These are phyloP conservation scores for Testicularia cyperi DNA, from an alignment of 1,284 basidiomycete species.

Conservation along the genomic window DNA sequence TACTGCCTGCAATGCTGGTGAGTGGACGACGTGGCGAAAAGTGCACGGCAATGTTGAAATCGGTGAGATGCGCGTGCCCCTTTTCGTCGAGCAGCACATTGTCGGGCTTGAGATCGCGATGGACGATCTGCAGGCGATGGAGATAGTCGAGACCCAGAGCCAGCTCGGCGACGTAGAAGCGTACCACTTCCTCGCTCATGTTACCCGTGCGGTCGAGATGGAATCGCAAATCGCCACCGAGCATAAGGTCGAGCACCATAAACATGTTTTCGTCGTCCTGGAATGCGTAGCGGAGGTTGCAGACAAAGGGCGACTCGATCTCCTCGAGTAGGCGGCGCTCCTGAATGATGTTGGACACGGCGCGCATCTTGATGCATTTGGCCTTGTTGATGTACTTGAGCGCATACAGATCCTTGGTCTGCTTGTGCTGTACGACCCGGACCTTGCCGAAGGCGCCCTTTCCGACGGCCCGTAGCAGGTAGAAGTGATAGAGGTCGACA, in stretches of 20 bases:
- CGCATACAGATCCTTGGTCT: conserved; percentile 82
- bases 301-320: conserved; percentile 92
- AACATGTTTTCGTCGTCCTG: conserved; percentile 98
- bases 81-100: conserved; percentile 88
- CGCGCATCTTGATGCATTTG: conserved; percentile 97
- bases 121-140: conserved; percentile 86
- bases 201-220: conserved; percentile 79
- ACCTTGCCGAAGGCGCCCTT: conserved; percentile 99
- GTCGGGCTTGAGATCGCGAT: conserved; percentile 81
- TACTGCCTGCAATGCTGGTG: conserved; percentile 79
- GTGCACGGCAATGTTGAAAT: conserved; percentile 98
- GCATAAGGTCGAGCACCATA: conserved; percentile 94
- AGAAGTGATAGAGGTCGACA: conserved; percentile 95
- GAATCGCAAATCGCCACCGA: conserved; percentile 90
- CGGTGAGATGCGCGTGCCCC: conserved; percentile 93
- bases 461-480: conserved; percentile 87
- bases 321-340: conserved; percentile 64
- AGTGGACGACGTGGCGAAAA: conserved; percentile 82
- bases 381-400: conserved; percentile 98
- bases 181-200: conserved; percentile 77
- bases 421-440: conserved; percentile 96
- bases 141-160: conserved; percentile 82
- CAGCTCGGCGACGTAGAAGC: conserved; percentile 88
- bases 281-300: conserved; percentile 93
- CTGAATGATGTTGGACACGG: conserved; percentile 93